Evolutionary conservation across 1,284 basidiomycete genomes (phyloP).

Genomic region (Microbotryum intermedium): DNA sequence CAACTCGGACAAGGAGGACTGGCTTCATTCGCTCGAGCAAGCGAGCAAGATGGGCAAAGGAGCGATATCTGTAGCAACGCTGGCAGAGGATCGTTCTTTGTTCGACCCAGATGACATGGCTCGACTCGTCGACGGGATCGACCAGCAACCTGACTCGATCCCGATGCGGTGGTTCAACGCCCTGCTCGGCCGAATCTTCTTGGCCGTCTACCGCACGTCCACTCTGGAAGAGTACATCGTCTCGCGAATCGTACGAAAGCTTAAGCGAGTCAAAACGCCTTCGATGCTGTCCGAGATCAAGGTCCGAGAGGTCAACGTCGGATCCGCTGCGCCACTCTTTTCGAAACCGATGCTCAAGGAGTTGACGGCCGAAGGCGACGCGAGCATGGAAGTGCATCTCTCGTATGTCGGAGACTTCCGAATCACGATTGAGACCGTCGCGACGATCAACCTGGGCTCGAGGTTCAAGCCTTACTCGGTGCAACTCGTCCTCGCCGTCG

Average conservation of each 20-base stretch:
- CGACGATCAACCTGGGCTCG: constrained; percentile 52
- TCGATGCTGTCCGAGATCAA: constrained; percentile 74
- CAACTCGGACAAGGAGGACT: constrained; percentile 74
- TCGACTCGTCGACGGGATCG: constrained; percentile 69
- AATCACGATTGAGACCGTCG: constrained; percentile 79
- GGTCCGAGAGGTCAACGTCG: constrained; percentile 82
- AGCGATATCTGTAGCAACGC: constrained; percentile 12
- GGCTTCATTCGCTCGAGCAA: constrained; percentile 82
- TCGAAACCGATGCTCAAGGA: constrained; percentile 97
- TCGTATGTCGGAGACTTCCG: constrained; percentile 78
- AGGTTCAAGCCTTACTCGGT: constrained; percentile 77
- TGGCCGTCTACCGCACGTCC: constrained; percentile 61
- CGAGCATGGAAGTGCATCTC: constrained; percentile 75
- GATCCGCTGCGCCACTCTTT: constrained; percentile 60
- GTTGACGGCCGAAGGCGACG: constrained; percentile 82
- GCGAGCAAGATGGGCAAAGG: constrained; percentile 49
- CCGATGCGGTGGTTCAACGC: constrained; percentile 97
- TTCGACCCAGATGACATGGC: constrained; percentile 76
- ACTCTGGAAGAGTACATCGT: constrained; percentile 57
- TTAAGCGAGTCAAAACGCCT: constrained; percentile 81
- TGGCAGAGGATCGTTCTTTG: constrained; percentile 43
- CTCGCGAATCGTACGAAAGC: constrained; percentile 80
- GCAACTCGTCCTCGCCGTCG: constrained; percentile 73
- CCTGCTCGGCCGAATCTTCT: constrained; percentile 81
- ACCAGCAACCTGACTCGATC: constrained; percentile 86